Base-by-base conservation (phyloP, 371 early-diverging fungal genomes). In the Smittium culicis region DNA sequence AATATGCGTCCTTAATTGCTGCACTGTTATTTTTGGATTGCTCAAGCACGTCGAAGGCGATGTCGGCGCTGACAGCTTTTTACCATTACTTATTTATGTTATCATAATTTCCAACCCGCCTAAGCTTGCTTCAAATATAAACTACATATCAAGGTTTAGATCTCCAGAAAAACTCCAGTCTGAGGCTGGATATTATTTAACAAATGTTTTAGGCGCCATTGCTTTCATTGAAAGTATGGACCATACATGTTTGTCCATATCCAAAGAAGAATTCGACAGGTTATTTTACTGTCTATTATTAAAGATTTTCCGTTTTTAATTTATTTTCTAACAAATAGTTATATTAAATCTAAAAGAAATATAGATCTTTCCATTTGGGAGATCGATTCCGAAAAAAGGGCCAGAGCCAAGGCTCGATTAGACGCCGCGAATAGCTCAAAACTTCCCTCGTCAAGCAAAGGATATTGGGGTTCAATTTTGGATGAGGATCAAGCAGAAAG, bases 1-100 rank as follows among this genome's bases (percentile, higher is more conserved):
- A 64, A 90, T 91, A 45, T 91, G 92, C 73, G 82, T 91, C 35
- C 76, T 91, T 61, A 92, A 92, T 75, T 86, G 90, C 73, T 91
- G 90, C 81, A 91, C 90, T 63, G 86, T 89, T 34, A 89, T 92
- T 34, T 89, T 79, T 66, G 80, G 79, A 20, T 72, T 83, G 34
- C 61, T 83, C 63, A 78, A 74, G 65, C 70, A 73, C 34, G 29
- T 70, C 30, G 57, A 65, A 29, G 70, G 65, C 3, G 75, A 80
- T 58, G 82, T 78, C 35, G 87, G 89, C 17, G 92, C 92, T 3
- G 92, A 92, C 71, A 82, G 82, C 57, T 90, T 92, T 68, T 69
- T 92, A 34, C 92, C 92, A 0, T 81, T 91, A n/a, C 80, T 91
- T 33, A 91, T 92, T 61, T 91, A 82, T 73, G 86, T 88, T 0